Percentiles rank a stretch among this genome's conserved stretches.
These are phyloP conservation scores for Glebionis coronaria DNA, from an alignment of 129 eudicot species.

Conservation along the genomic window DNA sequence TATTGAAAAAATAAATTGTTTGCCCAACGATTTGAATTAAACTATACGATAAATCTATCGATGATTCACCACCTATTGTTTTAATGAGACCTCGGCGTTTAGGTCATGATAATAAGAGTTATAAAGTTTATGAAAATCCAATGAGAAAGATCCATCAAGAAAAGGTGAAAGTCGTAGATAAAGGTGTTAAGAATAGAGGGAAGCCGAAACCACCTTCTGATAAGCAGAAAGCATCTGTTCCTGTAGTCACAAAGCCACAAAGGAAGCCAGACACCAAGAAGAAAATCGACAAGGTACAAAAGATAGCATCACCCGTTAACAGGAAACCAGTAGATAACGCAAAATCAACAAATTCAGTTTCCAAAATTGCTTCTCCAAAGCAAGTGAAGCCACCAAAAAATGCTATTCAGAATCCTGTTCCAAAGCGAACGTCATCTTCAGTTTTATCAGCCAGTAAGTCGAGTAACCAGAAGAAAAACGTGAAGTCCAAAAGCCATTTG, in stretches of 20 bases:
- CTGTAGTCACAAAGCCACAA: constrained; percentile 31
- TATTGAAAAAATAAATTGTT: too few species aligned
- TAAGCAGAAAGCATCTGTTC: constrained; percentile 42
- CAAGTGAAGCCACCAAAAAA: constrained; percentile 35
- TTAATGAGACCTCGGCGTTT: constrained; percentile 52
- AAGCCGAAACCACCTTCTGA: constrained; percentile 17
- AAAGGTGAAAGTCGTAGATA: too few species aligned
- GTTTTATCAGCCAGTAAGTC: constrained; percentile 23
- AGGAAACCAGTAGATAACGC: constrained; percentile 39
- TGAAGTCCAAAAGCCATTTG: constrained; percentile 26
- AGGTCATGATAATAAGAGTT: constrained; percentile 31
- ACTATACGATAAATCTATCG: constrained; percentile 15
- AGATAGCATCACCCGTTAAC: constrained; percentile 32
- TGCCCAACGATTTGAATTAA: too few species aligned
- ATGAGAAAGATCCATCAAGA: too few species aligned
- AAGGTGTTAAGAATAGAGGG: too few species aligned
- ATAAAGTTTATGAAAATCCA: constrained; percentile 24
- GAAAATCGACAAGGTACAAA: constrained; percentile 44
- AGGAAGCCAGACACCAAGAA: constrained; percentile 45
- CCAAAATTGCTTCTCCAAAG: constrained; percentile 13
- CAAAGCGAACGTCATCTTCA: constrained; percentile 22
- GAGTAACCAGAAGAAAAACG: constrained; percentile 32
- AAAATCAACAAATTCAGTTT: too few species aligned
- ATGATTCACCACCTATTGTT: constrained; percentile 62
- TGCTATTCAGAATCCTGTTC: constrained; percentile 22